Evolutionary conservation across 192 early-diverging fungal species (phyloP).

Genomic region (Backusella sp.): DNA sequence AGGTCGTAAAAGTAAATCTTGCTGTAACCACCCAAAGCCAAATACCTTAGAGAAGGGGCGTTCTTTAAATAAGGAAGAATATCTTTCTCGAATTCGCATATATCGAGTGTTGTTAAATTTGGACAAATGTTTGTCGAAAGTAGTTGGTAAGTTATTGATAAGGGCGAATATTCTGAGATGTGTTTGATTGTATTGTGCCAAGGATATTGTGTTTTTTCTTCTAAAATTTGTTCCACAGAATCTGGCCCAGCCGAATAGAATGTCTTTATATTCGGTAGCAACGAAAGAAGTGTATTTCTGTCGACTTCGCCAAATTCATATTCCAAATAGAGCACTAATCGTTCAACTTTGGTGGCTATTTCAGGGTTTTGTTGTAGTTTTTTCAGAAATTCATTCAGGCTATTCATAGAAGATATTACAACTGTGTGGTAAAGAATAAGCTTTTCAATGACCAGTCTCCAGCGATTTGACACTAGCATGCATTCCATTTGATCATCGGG

Average conservation of each 20-base stretch:
- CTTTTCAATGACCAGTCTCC: neutral
- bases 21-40: neutral
- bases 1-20: neutral
- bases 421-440: neutral
- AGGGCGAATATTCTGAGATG: neutral
- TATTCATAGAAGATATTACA: neutral
- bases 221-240: neutral
- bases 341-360: neutral
- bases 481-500: constrained; percentile 7
- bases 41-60: neutral
- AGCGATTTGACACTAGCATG: neutral
- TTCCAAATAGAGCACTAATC: neutral
- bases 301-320: neutral
- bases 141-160: neutral
- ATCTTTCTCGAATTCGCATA: neutral
- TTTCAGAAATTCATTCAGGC: neutral
- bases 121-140: neutral
- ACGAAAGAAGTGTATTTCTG: neutral
- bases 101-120: neutral
- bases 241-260: neutral
- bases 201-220: neutral
- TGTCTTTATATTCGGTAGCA: neutral
- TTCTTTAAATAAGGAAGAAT: neutral
- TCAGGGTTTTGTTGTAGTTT: neutral
- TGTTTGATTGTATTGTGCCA: neutral